phyloP scores from a whole-genome alignment of 1,284 basidiomycete genomes.

The Ganoderma boninense region DNA sequence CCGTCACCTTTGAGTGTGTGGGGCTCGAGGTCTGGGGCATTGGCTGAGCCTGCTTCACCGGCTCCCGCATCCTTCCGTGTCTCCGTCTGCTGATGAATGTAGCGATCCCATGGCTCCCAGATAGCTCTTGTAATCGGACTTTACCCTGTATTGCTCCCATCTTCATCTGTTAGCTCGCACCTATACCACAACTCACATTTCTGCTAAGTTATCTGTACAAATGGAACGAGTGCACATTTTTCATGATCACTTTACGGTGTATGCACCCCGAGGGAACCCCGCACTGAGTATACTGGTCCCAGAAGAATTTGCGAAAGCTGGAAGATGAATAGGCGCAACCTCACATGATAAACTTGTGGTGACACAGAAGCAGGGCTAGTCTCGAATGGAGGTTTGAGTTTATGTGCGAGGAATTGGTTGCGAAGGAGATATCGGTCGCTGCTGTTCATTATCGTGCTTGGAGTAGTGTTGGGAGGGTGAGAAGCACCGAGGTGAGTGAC shows the following conservation, averaged over 20 bases:
- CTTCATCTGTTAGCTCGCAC: neutral
- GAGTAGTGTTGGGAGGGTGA: too few species aligned
- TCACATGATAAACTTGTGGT: too few species aligned
- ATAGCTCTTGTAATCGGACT: neutral
- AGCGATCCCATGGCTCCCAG: neutral
- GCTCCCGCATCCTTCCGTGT: neutral
- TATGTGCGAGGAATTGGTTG: too few species aligned
- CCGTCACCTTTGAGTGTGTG: conserved; percentile 81
- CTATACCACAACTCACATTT: neutral
- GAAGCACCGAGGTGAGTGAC: too few species aligned
- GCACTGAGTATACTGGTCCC: too few species aligned
- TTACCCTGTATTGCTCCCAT: neutral
- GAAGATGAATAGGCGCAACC: too few species aligned
- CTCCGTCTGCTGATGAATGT: neutral
- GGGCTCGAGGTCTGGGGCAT: conserved; percentile 89
- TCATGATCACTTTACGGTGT: neutral
- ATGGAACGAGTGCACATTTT: neutral
- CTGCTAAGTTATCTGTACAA: conserved; percentile 3
- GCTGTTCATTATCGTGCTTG: too few species aligned
- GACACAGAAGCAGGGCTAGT: too few species aligned
- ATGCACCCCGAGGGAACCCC: too few species aligned
- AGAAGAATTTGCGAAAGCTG: too few species aligned
- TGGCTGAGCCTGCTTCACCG: conserved; percentile 39
- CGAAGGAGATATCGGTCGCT: too few species aligned
- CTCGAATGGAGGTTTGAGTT: too few species aligned